phyloP scores from a whole-genome alignment of 805 yeast species.

The Lachancea sp. region DNA sequence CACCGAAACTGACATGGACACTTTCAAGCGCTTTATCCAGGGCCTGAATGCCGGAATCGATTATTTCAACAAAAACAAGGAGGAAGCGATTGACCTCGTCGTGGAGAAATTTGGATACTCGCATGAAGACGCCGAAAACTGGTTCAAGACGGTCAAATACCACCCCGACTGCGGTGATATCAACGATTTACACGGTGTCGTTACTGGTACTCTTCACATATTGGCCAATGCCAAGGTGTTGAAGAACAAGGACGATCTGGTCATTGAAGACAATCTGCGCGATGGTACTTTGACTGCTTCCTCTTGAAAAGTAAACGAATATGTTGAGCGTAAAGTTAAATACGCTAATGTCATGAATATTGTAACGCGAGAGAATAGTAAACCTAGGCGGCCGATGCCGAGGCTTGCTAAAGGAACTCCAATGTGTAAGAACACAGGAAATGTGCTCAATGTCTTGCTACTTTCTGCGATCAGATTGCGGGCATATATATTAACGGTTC shows the following conservation, averaged over 20 bases:
- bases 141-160: conserved; percentile 77
- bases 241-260: conserved; percentile 5
- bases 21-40: conserved; percentile 38
- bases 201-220: conserved; percentile 7
- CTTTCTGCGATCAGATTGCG: too few relatives aligned
- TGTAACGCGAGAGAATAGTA: too few relatives aligned
- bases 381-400: too few relatives aligned
- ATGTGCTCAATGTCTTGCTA: too few relatives aligned
- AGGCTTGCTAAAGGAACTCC: too few relatives aligned
- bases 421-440: too few relatives aligned
- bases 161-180: conserved; percentile 24
- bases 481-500: too few relatives aligned
- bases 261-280: conserved; percentile 5
- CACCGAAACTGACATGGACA: conserved; percentile 33
- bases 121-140: conserved; percentile 66
- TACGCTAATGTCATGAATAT: too few relatives aligned
- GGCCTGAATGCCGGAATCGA: conserved; percentile 62
- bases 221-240: conserved; percentile 10
- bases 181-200: conserved; percentile 7
- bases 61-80: conserved; percentile 53
- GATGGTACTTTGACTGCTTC: conserved; percentile 3
- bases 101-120: conserved; percentile 66
- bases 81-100: conserved; percentile 63
- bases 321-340: too few relatives aligned
- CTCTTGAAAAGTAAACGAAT: neutral